Base-by-base conservation (phyloP, 2,329 filamentous ascomycete species). In the Beauveria brongniartii region DNA sequence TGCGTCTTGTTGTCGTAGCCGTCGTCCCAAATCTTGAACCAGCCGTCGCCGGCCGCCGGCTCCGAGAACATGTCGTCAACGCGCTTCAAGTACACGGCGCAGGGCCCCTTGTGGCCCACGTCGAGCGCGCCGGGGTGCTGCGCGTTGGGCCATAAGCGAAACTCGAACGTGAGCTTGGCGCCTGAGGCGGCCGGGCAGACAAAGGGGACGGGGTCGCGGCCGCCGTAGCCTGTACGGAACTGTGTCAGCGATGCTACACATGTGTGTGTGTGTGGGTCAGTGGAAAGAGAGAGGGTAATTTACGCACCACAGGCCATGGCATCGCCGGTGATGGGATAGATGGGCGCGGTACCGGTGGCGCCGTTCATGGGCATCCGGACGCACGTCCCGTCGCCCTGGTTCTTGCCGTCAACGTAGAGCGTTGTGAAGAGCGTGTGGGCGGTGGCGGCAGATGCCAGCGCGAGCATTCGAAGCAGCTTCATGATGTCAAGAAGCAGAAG, bases 21-120 rank as follows among this genome's bases (percentile, higher is more conserved):
- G 56, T 87, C 80, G 62, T 89, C 82, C 78, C 81, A 90, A 69
- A 92, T 82, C 79, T 91, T 91, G 80, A 92, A 89, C 89, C 89
- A 92, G 44, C 88, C 88, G 55, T 78, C 74, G 5, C 88, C 88
- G 26, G 79, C 75, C 55, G 84, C 84, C 14, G 81, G 18, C 64
- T 78, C 75, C 24, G 69, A 70, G 14, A 74, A 74, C 62, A 86
- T 83, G 61, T 84, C 78, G 64, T 77, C 73, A 1, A 91, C 82
- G 67, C 84, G 83, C 76, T 91, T 91, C 74, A 90, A 77, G 72
- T 91, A 92, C 26, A 91, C 82, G 30, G 87, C 82, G 68, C 88
- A 90, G 54, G 89, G 87, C 0, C 89, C 89, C 70, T 83, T 80
- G 72, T 88, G 86, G 40, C 79, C 81, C 14, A 69, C 68, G 69